A percentile compares a stretch with the other conserved stretches of the same genome.
These are phyloP conservation scores for Collybia sp. DNA, from an alignment of 768 basidiomycete species.

Conservation along the genomic window DNA sequence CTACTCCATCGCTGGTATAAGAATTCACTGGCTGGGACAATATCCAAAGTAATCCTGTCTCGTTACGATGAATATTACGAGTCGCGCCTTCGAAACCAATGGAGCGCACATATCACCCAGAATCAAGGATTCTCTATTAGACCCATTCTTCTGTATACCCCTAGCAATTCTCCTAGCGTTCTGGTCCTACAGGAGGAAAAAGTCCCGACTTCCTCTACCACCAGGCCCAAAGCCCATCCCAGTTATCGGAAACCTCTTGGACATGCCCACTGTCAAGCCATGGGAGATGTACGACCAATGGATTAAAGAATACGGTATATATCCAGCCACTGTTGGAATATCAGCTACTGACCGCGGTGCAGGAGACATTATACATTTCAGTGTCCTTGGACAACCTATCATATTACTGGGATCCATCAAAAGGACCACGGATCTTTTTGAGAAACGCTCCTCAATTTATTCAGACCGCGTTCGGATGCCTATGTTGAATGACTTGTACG, in stretches of 20 bases:
- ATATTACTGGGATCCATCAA: constrained; percentile 10
- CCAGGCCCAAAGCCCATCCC: constrained; percentile 15
- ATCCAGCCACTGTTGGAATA: neutral
- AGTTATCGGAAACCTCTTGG: constrained; percentile 14
- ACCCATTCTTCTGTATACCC: too few relatives aligned
- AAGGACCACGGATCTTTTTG: neutral
- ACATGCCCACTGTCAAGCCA: constrained; percentile 12
- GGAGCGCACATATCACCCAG: too few relatives aligned
- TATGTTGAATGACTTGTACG: constrained; percentile 2
- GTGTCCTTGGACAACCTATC: constrained; percentile 7
- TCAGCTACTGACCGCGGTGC: neutral
- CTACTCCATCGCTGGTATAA: too few relatives aligned
- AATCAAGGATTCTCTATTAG: too few relatives aligned
- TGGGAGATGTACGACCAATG: constrained; percentile 16
- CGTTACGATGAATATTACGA: too few relatives aligned
- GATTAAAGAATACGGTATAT: constrained; percentile 14
- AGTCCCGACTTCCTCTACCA: constrained; percentile 8
- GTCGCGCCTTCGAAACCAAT: too few relatives aligned
- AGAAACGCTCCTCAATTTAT: neutral
- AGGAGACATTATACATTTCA: constrained; percentile 10
- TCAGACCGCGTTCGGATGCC: constrained; percentile 1
- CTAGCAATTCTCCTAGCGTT: too few relatives aligned
- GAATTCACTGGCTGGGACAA: too few relatives aligned
- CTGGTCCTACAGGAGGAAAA: too few relatives aligned
- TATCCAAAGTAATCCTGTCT: too few relatives aligned